Conservation (phyloP, 805 yeast genomes). For the Ogataea henricii region DNA sequence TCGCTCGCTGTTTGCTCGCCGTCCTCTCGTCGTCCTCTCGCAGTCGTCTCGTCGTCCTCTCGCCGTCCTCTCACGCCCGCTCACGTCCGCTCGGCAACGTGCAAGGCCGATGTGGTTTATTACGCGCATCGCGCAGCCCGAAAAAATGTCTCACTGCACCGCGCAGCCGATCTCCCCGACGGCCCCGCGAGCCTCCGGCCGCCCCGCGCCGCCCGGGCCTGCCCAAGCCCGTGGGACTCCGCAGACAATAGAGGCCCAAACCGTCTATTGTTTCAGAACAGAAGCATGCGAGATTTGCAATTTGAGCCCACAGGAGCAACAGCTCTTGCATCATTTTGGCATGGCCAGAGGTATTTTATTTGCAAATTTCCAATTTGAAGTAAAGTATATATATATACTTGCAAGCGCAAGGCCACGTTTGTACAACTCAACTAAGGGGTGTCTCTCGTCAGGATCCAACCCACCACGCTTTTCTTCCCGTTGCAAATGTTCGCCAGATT, state of each 20-base stretch:
- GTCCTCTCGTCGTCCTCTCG: too few species aligned
- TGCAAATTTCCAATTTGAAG: too few species aligned
- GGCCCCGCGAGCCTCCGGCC: background rate
- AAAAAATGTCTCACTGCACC: constrained; percentile 3
- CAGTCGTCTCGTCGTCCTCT: too few species aligned
- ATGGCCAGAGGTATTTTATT: background rate
- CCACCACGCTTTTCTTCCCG: too few species aligned
- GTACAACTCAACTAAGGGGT: too few species aligned
- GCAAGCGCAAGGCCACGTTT: too few species aligned
- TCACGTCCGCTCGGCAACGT: background rate
- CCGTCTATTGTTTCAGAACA: background rate
- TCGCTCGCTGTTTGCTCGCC: too few species aligned
- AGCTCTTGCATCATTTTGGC: constrained; percentile 4
- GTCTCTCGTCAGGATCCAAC: too few species aligned
- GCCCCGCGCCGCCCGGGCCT: background rate
- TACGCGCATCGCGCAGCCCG: constrained; percentile 3
- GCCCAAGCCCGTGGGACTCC: background rate
- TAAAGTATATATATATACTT: background rate
- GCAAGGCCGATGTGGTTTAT: background rate
- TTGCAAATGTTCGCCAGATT: background rate
- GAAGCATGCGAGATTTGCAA: constrained; percentile 3
- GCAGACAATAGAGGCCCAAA: background rate
- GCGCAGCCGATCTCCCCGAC: background rate
- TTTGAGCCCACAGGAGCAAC: constrained; percentile 5
- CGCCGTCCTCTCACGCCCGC: too few species aligned